Evolutionary conservation across 352 stramenopile species (phyloP), one percentile per base, ranked within the genome.

Genomic region (Phytophthora citricola): DNA sequence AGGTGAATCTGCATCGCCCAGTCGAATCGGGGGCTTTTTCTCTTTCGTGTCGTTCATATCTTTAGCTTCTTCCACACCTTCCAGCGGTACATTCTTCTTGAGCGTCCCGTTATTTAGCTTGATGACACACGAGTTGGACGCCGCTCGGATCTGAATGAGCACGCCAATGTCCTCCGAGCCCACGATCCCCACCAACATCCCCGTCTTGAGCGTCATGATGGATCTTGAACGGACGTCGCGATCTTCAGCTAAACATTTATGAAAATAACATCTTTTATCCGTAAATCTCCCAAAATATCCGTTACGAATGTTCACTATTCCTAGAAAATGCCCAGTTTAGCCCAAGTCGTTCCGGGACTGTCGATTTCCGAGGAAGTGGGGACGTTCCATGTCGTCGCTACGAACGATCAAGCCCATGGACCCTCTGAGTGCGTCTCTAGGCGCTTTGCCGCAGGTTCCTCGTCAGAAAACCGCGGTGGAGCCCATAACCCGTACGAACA

Each of bases 21-120:
- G 66, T n/a, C 79, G 76, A 43, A 90, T 90, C 1, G 81, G 78
- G 0, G 80, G 76, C 34, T 75, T 83, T 6, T 66, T 72, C 54
- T 69, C 49, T 52, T 77, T 71, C 36, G 62, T 75, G 50, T 80
- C 68, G 26, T 56, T 69, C 58, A 70, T 69, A n/a, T 81, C 73
- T 6, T 56, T 63, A 10, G 78, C 73, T 29, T 88, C 80, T 26
- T 83, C 67, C 10, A 92, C 75, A 38, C 90, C 81, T 36, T 79
- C 76, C 22, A 92, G 55, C 27, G 80, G 79, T 29, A 92, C 79
- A 53, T 89, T 90, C 63, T 90, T 91, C 62, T 74, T 81, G n/a
- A 91, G 59, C 26, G 65, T 66, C 24, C 83, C 83, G 54, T 85
- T 85, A 56, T 73, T 79, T 53, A 92, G 73, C 48, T 92, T 92